phyloP scores from a whole-genome alignment of 169 alveolate genomes.

The Plasmodium chabaudi region DNA sequence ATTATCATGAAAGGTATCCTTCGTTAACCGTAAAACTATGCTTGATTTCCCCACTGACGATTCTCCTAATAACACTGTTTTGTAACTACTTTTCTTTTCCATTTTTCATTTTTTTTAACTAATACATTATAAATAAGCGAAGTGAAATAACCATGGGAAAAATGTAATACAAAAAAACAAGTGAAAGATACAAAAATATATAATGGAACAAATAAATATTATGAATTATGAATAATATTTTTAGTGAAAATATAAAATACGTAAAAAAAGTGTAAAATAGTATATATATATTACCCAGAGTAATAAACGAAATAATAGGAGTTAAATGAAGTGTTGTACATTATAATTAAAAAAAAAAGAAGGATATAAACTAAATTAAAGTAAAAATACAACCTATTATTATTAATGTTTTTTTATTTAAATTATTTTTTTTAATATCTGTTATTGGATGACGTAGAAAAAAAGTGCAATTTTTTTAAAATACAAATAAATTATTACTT shows the following conservation, averaged over 20 bases:
- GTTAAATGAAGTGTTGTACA: not conserved
- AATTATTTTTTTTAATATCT: not conserved
- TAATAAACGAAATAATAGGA: constrained; percentile 2
- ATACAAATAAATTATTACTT: too few species aligned
- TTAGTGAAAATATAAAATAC: not conserved
- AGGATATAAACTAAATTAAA: constrained; percentile 3
- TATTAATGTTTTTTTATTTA: constrained; percentile 2
- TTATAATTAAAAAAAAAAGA: not conserved
- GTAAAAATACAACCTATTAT: constrained; percentile 32
- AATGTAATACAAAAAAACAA: constrained; percentile 26
- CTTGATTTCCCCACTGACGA: constrained; percentile 94
- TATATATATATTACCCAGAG: not conserved
- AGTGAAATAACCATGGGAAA: not conserved
- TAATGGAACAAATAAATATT: not conserved
- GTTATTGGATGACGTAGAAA: constrained; percentile 5
- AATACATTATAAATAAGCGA: constrained; percentile 16
- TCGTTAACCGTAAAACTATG: constrained; percentile 90
- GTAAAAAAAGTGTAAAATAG: constrained; percentile 3
- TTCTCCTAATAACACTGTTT: constrained; percentile 93
- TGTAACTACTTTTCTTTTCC: constrained; percentile 86
- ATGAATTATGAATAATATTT: constrained; percentile 1
- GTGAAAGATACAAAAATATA: constrained; percentile 8
- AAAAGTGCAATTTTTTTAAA: not conserved
- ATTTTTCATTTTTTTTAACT: constrained; percentile 66
- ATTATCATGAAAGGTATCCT: constrained; percentile 91